These are phyloP conservation scores for Diaporthe ampelina DNA, from an alignment of 2,329 filamentous ascomycete genomes.

Conservation along the genomic window DNA sequence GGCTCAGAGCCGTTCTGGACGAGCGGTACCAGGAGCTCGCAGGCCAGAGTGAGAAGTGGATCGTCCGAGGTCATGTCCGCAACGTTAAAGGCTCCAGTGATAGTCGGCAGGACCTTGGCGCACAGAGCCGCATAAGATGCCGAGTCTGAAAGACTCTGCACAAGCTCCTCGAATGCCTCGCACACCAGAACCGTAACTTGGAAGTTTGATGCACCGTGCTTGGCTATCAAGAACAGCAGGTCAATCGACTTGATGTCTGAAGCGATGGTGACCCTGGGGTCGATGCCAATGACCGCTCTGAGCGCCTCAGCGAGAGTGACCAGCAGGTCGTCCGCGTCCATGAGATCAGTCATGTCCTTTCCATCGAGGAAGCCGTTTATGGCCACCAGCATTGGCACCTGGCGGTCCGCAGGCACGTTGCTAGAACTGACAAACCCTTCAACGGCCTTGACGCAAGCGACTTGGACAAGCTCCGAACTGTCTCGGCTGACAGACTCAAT, in stretches of 20 bases:
- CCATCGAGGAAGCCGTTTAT: slow-evolving; percentile 81
- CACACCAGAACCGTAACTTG: slow-evolving; percentile 89
- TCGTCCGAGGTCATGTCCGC: slow-evolving; percentile 88
- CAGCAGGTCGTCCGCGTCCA: slow-evolving; percentile 91
- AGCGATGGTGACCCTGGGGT: slow-evolving; percentile 80
- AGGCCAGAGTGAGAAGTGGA: slow-evolving; percentile 82
- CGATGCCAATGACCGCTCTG: slow-evolving; percentile 84
- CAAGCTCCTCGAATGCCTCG: slow-evolving; percentile 93
- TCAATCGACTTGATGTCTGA: slow-evolving; percentile 82
- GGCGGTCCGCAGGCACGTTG: slow-evolving; percentile 66
- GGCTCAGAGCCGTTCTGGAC: slow-evolving; percentile 87
- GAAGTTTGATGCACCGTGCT: slow-evolving; percentile 90
- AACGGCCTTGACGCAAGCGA: slow-evolving; percentile 89
- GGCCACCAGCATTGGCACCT: slow-evolving; percentile 72
- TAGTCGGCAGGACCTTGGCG: slow-evolving; percentile 85
- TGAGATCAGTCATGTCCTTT: slow-evolving; percentile 86
- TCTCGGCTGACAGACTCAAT: slow-evolving; percentile 83
- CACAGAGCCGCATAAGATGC: slow-evolving; percentile 85
- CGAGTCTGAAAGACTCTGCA: slow-evolving; percentile 74
- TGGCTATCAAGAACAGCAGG: slow-evolving; percentile 88
- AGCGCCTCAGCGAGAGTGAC: slow-evolving; percentile 91
- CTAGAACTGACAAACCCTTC: slow-evolving; percentile 74
- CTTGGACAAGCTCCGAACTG: slow-evolving; percentile 88
- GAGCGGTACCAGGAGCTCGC: slow-evolving; percentile 85
- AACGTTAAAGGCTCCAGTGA: slow-evolving; percentile 91